Evolutionary conservation across 1,284 basidiomycete species (phyloP).

Genomic region (Albatrellus sp.): DNA sequence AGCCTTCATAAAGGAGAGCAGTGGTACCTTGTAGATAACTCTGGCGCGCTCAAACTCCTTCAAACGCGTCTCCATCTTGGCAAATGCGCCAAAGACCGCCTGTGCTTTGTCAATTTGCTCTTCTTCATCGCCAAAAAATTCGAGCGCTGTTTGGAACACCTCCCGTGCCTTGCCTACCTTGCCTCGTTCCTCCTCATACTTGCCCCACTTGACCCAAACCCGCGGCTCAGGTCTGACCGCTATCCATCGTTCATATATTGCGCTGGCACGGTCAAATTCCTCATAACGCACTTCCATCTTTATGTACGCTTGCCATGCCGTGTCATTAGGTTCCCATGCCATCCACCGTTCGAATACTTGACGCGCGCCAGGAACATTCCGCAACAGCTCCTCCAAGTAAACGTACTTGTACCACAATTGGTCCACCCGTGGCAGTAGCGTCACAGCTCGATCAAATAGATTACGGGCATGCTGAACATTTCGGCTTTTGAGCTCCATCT

Average conservation of each 20-base stretch:
- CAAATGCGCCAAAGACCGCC: conserved; percentile 91
- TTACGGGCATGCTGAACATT: conserved; percentile 97
- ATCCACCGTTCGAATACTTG: conserved; percentile 99
- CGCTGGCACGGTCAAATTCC: conserved; percentile 85
- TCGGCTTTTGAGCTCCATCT: conserved; percentile 94
- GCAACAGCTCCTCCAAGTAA: conserved; percentile 93
- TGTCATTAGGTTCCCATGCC: conserved; percentile 99
- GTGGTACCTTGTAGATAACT: conserved; percentile 85
- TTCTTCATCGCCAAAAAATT: conserved; percentile 96
- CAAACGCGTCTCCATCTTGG: conserved; percentile 92
- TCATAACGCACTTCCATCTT: conserved; percentile 92
- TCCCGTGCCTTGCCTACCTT: conserved; percentile 85
- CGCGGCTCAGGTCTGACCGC: conserved; percentile 87
- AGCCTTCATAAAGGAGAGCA: not conserved
- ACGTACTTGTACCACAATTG: conserved; percentile 99
- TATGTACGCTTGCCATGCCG: conserved; percentile 98
- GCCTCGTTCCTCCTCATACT: conserved; percentile 90
- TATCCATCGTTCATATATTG: conserved; percentile 92
- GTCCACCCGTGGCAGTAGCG: conserved; percentile 89
- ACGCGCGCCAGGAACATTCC: conserved; percentile 90
- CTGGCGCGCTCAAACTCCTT: conserved; percentile 96
- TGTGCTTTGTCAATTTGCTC: conserved; percentile 97
- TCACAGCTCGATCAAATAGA: conserved; percentile 93
- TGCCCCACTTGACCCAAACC: conserved; percentile 95
- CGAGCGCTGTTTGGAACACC: conserved; percentile 93